Base-by-base conservation (phyloP, 805 yeast genomes). In the Monosporozyma yasuniensis region DNA sequence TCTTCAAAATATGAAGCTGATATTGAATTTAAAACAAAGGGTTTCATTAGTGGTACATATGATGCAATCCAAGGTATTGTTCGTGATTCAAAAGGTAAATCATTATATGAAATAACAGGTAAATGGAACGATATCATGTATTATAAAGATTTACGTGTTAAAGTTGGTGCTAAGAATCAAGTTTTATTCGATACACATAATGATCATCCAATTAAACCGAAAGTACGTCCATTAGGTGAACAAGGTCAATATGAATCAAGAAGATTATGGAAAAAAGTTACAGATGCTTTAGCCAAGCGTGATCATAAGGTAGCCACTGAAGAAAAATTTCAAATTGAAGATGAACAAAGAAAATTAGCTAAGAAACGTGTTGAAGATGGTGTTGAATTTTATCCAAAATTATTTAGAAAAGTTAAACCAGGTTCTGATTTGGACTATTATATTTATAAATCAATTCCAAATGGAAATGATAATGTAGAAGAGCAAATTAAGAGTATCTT, bases 21-120 rank as follows among this genome's bases (percentile, higher is more conserved):
- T 63, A 84, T 93, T 47, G 98, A 93, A 56, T 93, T 93, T 70
- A 90, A 93, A 65, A 86, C 93, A 5, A 93, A 93, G 67, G 99
- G 99, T 1, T 86, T 89, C 63, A 86, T 93, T 42, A 77, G 90
- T 21, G 99, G 99, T 19, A 78, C 91, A 3, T 93, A 91, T 67
- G 95, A 93, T 65, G 86, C 86, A 7, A 86, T 93, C 54, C 84
- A 79, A 57, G 99, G 98, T 48, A 67, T 65, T 4, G 74, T 90
- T 48, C 80, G 76, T 61, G 75, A 77, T 46, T 59, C 72, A 27
- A 67, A 74, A 2, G 80, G 79, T 19, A 80, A 83, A 56, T 72
- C 72, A 2, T 65, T 83, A 34, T 88, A 72, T 61, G 85, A 80
- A 56, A 73, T 91, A 37, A 59, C 83, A 10, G 99, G 99, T 12